Evolutionary conservation across 2,329 filamentous ascomycete genomes (phyloP).

Genomic region (Ceratocystis colombiana): DNA sequence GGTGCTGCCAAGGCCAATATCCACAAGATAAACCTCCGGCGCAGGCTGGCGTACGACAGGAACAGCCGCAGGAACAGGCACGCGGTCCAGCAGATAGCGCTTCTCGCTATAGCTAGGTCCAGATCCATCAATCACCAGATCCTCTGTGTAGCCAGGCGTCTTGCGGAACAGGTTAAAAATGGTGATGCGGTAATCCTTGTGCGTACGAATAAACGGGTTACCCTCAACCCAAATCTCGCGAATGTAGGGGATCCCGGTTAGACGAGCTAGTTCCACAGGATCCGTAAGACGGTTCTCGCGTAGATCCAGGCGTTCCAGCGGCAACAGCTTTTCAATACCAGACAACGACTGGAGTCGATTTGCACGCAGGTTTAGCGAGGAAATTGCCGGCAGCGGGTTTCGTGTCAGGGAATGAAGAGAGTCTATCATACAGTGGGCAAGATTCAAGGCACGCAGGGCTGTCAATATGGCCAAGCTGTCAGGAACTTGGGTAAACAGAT

Average conservation of each 20-base stretch:
- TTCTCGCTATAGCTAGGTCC: slow-evolving; percentile 78
- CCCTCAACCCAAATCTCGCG: slow-evolving; percentile 85
- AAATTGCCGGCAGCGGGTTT: slow-evolving; percentile 84
- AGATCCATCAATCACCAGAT: slow-evolving; percentile 77
- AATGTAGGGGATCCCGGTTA: slow-evolving; percentile 85
- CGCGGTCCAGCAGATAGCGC: slow-evolving; percentile 73
- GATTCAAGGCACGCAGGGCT: slow-evolving; percentile 79
- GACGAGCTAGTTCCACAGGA: slow-evolving; percentile 75
- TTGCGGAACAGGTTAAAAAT: slow-evolving; percentile 95
- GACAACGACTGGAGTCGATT: slow-evolving; percentile 82
- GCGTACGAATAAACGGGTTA: slow-evolving; percentile 83
- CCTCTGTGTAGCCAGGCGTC: slow-evolving; percentile 80
- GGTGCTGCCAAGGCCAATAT: slow-evolving; percentile 37
- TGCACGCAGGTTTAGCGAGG: slow-evolving; percentile 77
- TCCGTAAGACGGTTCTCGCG: slow-evolving; percentile 87
- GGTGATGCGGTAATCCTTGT: slow-evolving; percentile 71
- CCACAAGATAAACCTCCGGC: slow-evolving; percentile 51
- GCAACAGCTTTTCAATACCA: slow-evolving; percentile 78
- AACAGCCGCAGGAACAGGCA: slow-evolving; percentile 61
- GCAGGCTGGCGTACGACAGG: slow-evolving; percentile 64
- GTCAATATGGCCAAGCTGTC: slow-evolving; percentile 80
- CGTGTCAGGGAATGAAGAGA: slow-evolving; percentile 78
- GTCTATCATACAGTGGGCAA: slow-evolving; percentile 96
- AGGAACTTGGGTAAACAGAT: slow-evolving; percentile 87
- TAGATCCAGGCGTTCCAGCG: slow-evolving; percentile 80